Base-by-base conservation (phyloP, 2,329 filamentous ascomycete genomes). In the Cryphonectria radicalis region DNA sequence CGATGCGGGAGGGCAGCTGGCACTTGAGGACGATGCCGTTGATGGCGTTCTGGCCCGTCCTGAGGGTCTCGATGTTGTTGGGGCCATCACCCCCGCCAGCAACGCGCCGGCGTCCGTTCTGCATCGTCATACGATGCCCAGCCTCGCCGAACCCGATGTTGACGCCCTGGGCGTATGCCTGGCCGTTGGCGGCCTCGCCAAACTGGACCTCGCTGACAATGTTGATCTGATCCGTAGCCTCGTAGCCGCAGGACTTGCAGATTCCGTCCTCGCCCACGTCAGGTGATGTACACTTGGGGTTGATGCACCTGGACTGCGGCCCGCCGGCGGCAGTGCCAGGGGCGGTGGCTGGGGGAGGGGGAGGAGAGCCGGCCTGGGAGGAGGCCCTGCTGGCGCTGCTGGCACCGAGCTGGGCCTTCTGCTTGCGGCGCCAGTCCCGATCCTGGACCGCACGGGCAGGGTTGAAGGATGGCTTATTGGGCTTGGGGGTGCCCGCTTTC, bases 141-240 rank as follows among this genome's bases (percentile, higher is more conserved):
- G 93, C 93, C 78, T 98, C 94, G 79, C 95, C 93, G 72, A 94
- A 93, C 68, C 90, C 92, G 73, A 99, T 90, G 78, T 92, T 97
- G 74, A 91, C 95, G 79, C 96, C 96, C 80, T 98, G 94, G 25
- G 98, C 94, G 66, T 97, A 89, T 67, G 95, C 95, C 65, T 93
- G 94, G 77, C 96, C 96, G 46, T 90, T 91, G 0, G 93, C 90
- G 40, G 90, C 92, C 83, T 99, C 95, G 74, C 94, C 94, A 78
- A 98, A 99, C 32, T 91, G 91, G 73, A 98, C 89, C 80, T 99
- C 96, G 65, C 94, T 89, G 71, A 98, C 95, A 74, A 98, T 97
- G 78, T 97, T 94, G 79, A 90, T 91, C 78, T 97, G 92, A 76
- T 93, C 91, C 70, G 95, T 89, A 75, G 97, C 90, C 75, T 97